Evolutionary conservation across 2,329 filamentous ascomycete genomes (phyloP).

Genomic region (Diaporthe humulicola): DNA sequence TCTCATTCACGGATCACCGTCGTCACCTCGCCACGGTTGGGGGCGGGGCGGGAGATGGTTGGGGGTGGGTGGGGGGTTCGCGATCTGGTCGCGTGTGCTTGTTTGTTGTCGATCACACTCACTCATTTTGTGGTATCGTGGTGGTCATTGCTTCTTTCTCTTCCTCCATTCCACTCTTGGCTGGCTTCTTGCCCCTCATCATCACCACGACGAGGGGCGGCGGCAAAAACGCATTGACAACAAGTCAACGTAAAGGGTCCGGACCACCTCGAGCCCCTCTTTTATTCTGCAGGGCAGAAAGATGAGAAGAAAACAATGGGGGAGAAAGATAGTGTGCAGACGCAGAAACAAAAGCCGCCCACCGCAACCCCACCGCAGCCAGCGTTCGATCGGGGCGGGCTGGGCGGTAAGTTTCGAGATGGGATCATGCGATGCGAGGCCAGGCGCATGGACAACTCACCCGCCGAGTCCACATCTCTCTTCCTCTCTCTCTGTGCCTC

Average conservation of each 20-base stretch:
- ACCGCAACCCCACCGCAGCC: neutral
- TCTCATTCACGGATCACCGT: neutral
- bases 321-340: neutral
- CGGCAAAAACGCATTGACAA: neutral
- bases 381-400: neutral
- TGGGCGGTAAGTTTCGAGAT: constrained; percentile 15
- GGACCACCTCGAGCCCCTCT: neutral
- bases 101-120: no score
- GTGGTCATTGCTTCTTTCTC: neutral
- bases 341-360: neutral
- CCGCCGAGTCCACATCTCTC: neutral
- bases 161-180: neutral
- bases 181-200: neutral
- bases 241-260: neutral
- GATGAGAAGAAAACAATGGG: no score
- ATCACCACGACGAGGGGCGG: neutral
- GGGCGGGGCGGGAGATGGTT: neutral
- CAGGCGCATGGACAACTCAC: constrained; percentile 8
- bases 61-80: neutral
- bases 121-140: neutral
- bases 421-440: constrained; percentile 8
- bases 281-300: constrained; percentile 11
- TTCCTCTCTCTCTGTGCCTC: neutral
- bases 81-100: neutral
- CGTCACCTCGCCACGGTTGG: neutral